Evolutionary conservation across 2,329 filamentous ascomycete genomes (phyloP).

Genomic region (Ophiostoma triangulosporum): DNA sequence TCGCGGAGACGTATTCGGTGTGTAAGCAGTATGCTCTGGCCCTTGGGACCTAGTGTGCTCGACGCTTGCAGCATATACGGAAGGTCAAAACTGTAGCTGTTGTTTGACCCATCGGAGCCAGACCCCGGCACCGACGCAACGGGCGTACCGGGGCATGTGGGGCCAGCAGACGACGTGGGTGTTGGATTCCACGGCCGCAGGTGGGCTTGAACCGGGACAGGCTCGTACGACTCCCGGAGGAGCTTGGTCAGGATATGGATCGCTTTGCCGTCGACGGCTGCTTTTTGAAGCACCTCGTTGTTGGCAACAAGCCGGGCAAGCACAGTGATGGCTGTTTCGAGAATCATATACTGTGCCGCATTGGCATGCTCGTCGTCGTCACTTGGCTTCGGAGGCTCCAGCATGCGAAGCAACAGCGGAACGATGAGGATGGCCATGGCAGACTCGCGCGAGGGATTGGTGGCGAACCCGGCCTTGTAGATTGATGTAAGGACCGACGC

Average conservation of each 20-base stretch:
- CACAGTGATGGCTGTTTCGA: conserved; percentile 60
- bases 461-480: conserved; percentile 53
- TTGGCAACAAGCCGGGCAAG: conserved; percentile 69
- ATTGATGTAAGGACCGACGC: conserved; percentile 55
- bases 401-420: conserved; percentile 52
- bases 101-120: neutral
- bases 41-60: conserved; percentile 40
- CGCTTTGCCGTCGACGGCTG: conserved; percentile 54
- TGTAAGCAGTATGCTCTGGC: conserved; percentile 43
- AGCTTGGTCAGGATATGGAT: conserved; percentile 33
- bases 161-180: conserved; percentile 12
- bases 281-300: conserved; percentile 65
- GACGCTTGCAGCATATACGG: conserved; percentile 21
- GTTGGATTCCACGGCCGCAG: conserved; percentile 25
- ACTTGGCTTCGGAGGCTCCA: conserved; percentile 18
- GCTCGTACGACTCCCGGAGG: conserved; percentile 37
- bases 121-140: conserved; percentile 5
- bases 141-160: neutral
- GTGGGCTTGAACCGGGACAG: conserved; percentile 22
- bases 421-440: conserved; percentile 55
- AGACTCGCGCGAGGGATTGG: conserved; percentile 43
- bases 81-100: neutral
- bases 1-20: conserved; percentile 69
- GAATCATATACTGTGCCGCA: conserved; percentile 35
- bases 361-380: conserved; percentile 21